A percentile compares a stretch with the other conserved stretches of the same genome.
phyloP scores from a whole-genome alignment of 2,329 filamentous ascomycete species.

The Beauveria bassiana region DNA sequence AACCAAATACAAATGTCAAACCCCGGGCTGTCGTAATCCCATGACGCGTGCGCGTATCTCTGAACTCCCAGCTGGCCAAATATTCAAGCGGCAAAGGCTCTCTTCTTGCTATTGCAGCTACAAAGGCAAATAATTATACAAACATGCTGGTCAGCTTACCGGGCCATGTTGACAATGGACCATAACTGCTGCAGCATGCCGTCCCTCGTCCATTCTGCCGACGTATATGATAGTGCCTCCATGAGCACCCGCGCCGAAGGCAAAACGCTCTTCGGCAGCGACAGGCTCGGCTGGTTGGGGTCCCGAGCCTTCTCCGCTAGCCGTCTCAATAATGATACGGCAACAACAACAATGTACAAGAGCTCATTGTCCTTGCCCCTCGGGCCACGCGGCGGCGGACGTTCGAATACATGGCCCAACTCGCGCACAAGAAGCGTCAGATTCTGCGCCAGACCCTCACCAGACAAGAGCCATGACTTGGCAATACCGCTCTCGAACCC shows the following conservation, averaged over 20 bases:
- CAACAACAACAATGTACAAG: conserved; percentile 58
- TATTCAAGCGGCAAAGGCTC: not conserved
- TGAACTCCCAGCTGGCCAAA: not conserved
- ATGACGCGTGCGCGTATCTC: conserved; percentile 2
- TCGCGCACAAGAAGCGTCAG: conserved; percentile 68
- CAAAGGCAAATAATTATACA: conserved; percentile 8
- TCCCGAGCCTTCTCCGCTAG: conserved; percentile 61
- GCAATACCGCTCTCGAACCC: conserved; percentile 66
- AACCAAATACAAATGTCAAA: conserved; percentile 4
- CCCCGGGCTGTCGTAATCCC: conserved; percentile 2
- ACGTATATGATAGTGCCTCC: conserved; percentile 57
- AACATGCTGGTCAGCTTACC: conserved; percentile 60
- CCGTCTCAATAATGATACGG: conserved; percentile 59
- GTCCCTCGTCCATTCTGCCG: conserved; percentile 53
- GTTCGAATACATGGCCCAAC: conserved; percentile 57
- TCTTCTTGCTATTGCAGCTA: not conserved
- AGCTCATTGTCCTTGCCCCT: conserved; percentile 42
- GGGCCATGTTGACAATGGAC: conserved; percentile 41
- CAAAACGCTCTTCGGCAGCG: conserved; percentile 53
- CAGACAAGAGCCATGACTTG: conserved; percentile 71
- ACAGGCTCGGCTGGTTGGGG: conserved; percentile 39
- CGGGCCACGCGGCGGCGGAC: conserved; percentile 25
- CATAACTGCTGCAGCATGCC: conserved; percentile 62
- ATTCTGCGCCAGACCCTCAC: conserved; percentile 76
- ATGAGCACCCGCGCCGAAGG: conserved; percentile 62